Evolutionary conservation across 176 grass and related monocot genomes (phyloP), one percentile per base, ranked within the genome.

Genomic region (Triticum urartu): DNA sequence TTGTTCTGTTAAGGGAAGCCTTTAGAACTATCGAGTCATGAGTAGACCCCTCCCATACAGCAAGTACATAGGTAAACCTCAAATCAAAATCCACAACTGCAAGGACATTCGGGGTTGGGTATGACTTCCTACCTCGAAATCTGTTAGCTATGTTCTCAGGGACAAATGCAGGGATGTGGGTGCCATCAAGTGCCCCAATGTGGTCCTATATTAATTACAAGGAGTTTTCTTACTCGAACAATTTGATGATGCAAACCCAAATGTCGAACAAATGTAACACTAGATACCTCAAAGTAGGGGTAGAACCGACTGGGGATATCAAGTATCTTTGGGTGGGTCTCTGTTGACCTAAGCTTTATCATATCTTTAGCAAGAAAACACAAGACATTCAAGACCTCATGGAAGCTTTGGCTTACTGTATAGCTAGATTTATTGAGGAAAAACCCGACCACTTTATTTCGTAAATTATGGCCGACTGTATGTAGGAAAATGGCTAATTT

Each of bases 101-200:
- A 9, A 83, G 33, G 2, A 83, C 81, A 72, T 83, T 83, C 0
- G 72, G 34, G 40, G 81, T 72, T 26, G 81, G n/a, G 2, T 83
- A 72, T 6, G 4, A 15, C 50, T 72, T 83, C 9, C 8, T 21
- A 26, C 67, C 81, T 39, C 67, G 25, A 82, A 68, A 28, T 8
- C n/a, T 20, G 18, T 81, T 68, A 13, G 21, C 42, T 54, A 81
- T 68, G 4, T 24, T 68, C 3, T 81, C 30, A 22, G 20, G 45
- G 45, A 70, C 80, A 69, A 70, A 82, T 36, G 65, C 11, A 35
- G 52, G 52, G 50, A 73, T 74, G 24, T 84, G 69, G 24, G 81
- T 75, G 6, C 81, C 54, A n/a, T 84, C 81, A 84, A 75, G 22
- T 63, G 69, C 54, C 22, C 68, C 56, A 63, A 63, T 83, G 24